Base-by-base conservation (phyloP, 2,329 filamentous ascomycete species). In the Epicoccum nigrum region DNA sequence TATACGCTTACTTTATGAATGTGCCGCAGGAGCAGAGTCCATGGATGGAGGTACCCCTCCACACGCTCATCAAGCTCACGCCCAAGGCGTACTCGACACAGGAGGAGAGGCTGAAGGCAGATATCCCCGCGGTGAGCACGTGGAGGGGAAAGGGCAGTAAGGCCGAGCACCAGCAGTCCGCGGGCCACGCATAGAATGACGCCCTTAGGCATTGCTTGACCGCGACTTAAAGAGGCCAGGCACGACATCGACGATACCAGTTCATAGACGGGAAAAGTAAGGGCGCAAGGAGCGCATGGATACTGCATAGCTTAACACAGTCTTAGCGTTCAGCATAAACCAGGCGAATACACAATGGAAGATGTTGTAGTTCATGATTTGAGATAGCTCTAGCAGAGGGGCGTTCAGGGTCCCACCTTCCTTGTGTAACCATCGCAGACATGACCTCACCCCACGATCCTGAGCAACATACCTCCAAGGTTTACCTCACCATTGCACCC, bases 1-100 rank as follows among this genome's bases (percentile, higher is more conserved):
- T 99, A 66, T 99, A 97, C 70, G 91, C 94, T 23, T 99, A 99
- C 75, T 99, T 97, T 74, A 96, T 97, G 89, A 96, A 97, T 68
- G 91, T 94, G 67, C 88, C 91, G 46, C 94, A 97, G 74, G 86
- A 92, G 64, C 85, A 90, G 75, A 94, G 89, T 61, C 94, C 94
- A 0, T 99, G 94, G 94, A 96, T 97, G 89, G 93, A 97, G 68
- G 94, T 99, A 7, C 94, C 94, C 6, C 81, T 99, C 55, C 94
- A 99, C 74, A 96, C 91, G 7, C 81, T 99, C 39, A 97, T 99
- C 77, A 97, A 97, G 77, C 82, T 99, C 43, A 97, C 94, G 5
- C 94, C 94, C 2, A 86, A 90, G 55, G 94, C 94, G 7, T 99
- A 99, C 72, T 90, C 89, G 40, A 99, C 94, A 1, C 87, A 96